Evolutionary conservation across 495 filamentous ascomycete species (phyloP).

Genomic region (Penicillium cataractarum): DNA sequence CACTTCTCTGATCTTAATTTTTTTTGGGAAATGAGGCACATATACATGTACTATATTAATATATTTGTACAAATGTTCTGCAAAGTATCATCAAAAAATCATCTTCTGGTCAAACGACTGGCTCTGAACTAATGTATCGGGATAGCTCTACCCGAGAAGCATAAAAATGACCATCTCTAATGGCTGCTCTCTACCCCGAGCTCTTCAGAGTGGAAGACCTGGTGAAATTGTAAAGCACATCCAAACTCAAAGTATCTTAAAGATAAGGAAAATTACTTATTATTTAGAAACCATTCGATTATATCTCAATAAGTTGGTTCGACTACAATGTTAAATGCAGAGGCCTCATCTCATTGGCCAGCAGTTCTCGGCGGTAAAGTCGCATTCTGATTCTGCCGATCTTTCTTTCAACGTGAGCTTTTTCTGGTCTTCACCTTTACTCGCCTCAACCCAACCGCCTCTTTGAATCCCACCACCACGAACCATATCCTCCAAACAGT

Average conservation of each 20-base stretch:
- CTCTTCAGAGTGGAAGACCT: no score
- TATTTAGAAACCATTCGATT: no score
- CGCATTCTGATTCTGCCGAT: constrained; percentile 2
- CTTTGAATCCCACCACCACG: background rate
- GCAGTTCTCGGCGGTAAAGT: constrained; percentile 3
- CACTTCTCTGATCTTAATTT: background rate
- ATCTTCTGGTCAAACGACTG: no score
- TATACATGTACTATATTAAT: background rate
- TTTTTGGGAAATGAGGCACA: background rate
- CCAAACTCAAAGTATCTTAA: no score
- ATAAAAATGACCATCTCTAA: no score
- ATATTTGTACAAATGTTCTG: background rate
- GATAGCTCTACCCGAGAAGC: no score
- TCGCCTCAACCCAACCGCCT: background rate
- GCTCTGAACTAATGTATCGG: no score
- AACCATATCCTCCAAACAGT: background rate
- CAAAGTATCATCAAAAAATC: no score
- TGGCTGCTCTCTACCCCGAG: no score
- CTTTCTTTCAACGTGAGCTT: constrained; percentile 8
- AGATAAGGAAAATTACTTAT: background rate
- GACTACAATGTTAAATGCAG: background rate
- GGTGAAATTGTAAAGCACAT: background rate
- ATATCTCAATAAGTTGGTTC: background rate
- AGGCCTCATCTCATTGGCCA: background rate
- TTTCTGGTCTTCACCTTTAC: background rate